Percentiles rank a stretch among this genome's conserved stretches.
Evolutionary conservation across 345 rosid species (phyloP).

Genomic region (Citrus trifoliata): DNA sequence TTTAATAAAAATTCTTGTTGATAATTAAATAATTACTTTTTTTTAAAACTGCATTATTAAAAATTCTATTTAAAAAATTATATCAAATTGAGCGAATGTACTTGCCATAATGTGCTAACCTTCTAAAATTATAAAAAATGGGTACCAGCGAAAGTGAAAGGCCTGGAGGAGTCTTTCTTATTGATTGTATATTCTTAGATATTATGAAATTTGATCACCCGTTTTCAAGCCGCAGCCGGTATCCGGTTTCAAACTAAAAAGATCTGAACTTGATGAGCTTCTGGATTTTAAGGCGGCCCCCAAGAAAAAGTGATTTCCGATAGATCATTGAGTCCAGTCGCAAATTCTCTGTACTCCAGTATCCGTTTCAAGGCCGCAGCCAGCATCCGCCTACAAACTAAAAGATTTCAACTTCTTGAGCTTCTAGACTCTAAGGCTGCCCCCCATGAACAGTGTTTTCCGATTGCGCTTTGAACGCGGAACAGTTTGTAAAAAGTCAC

Average conservation of each 20-base stretch:
- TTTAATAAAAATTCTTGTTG: fast-evolving
- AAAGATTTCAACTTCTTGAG: background rate
- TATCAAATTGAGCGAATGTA: too few relatives aligned
- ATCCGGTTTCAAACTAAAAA: background rate
- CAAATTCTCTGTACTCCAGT: too few relatives aligned
- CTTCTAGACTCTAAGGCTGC: background rate
- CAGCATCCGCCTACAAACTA: background rate
- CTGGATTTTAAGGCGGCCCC: background rate
- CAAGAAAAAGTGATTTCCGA: background rate
- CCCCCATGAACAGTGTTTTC: background rate
- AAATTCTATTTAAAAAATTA: too few relatives aligned
- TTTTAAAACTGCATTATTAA: too few relatives aligned
- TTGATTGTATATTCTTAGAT: background rate
- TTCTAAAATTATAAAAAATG: too few relatives aligned
- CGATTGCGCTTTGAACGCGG: background rate
- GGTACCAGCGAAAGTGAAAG: too few relatives aligned
- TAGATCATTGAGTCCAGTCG: background rate
- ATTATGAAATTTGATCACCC: background rate
- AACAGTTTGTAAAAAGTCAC: too few relatives aligned
- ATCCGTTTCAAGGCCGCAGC: background rate
- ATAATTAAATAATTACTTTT: too few relatives aligned
- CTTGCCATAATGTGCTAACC: too few relatives aligned
- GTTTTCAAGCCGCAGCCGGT: background rate
- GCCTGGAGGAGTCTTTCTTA: too few relatives aligned
- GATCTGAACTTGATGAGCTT: background rate